Evolutionary conservation across 495 filamentous ascomycete species (phyloP), one percentile per base, ranked within the genome.

Genomic region (Podospora anserina): DNA sequence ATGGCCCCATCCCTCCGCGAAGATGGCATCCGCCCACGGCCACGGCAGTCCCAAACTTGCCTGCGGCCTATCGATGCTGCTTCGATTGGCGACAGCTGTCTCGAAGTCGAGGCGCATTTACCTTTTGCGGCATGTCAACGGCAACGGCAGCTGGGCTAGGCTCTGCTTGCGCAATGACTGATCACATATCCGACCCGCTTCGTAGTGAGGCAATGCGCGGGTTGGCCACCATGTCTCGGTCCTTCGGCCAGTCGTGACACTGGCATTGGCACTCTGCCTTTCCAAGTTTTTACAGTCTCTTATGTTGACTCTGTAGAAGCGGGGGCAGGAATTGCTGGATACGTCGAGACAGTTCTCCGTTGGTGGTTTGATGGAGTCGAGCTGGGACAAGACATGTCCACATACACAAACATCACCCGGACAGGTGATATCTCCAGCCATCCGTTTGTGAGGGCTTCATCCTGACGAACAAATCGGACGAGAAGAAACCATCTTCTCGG

Each of bases 211-310:
- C 39, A 49, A 49, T 49, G 39, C 39, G 15, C 39, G 39, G 39
- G 9, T 11, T 49, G 39, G 39, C 39, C 39, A 49, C 39, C 39
- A 26, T 58, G 55, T 58, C 55, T 58, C 55, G 55, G 55, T 20
- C n/a, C 23, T 58, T 58, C 55, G 55, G 55, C 55, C 55, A 58
- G 55, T 58, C 55, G 55, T 58, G n/a, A 13, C 55, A 58, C 55
- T 58, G 55, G 55, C 55, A 19, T 19, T 58, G 55, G 55, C 55
- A 58, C 55, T 58, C 55, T 58, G 23, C 55, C 23, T 58, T 49
- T 49, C 15, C 39, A 11, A 13, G 2, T 11, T 49, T 49, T 13
- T 49, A 49, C 7, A 49, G 39, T 13, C 6, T 49, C 39, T 13
- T 49, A 13, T 49, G 39, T 13, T 39, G 3, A 39, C 34, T 23